Evolutionary conservation across 768 basidiomycete genomes (phyloP).

Genomic region (Serendipita sp.): DNA sequence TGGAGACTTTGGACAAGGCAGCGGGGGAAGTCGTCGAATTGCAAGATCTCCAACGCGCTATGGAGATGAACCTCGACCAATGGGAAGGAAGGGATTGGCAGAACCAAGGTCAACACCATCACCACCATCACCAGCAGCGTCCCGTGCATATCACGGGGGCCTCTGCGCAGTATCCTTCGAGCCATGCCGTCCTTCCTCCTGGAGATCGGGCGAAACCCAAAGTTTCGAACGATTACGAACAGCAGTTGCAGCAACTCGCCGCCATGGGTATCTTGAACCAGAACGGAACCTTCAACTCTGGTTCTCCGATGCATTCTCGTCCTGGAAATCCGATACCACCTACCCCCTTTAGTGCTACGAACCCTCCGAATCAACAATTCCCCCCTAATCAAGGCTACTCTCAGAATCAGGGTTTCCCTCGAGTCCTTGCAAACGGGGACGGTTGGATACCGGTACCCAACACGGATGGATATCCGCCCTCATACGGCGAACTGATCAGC

Average conservation of each 20-base stretch:
- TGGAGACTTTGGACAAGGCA: constrained; percentile 1
- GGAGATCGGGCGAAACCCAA: not conserved
- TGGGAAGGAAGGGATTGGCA: constrained; percentile 4
- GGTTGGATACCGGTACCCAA: constrained; percentile 3
- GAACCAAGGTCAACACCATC: not conserved
- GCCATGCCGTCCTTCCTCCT: not conserved
- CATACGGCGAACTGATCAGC: not conserved
- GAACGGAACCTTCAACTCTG: not conserved
- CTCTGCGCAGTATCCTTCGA: constrained; percentile 3
- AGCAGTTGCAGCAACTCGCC: constrained; percentile 2
- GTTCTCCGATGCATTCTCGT: not conserved
- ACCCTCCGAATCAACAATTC: not conserved
- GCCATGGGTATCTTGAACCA: not conserved
- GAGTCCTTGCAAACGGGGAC: not conserved
- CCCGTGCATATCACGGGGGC: not conserved
- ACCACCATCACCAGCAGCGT: not conserved
- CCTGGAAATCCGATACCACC: not conserved
- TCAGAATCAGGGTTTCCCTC: not conserved
- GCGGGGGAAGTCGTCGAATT: constrained; percentile 1
- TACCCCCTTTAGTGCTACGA: not conserved
- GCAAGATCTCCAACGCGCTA: not conserved
- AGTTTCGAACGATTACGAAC: not conserved
- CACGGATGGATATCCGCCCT: constrained; percentile 2
- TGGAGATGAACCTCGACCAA: constrained; percentile 3
- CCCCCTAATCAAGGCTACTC: not conserved